phyloP scores from a whole-genome alignment of 108 stramenopile species.

The Mediolabrus comicus region DNA sequence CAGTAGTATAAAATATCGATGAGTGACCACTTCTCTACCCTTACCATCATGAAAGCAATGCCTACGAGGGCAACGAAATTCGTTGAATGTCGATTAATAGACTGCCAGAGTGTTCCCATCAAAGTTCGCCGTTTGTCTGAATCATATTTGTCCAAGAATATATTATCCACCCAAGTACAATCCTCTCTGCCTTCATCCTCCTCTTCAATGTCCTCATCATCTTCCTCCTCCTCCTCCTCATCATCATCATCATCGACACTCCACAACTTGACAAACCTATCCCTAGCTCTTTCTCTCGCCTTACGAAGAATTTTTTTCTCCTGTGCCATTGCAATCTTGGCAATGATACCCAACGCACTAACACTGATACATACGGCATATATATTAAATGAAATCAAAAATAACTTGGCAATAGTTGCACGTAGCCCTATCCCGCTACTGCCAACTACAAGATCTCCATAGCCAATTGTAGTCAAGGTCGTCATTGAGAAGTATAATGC shows the following conservation, averaged over 20 bases:
- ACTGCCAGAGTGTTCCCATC: not conserved
- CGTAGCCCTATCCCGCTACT: not conserved
- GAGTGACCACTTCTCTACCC: conserved; percentile 32
- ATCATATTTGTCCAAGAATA: not conserved
- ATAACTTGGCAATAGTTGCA: conserved; percentile 4
- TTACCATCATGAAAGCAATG: conserved; percentile 44
- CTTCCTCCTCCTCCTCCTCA: not conserved
- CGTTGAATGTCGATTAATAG: not conserved
- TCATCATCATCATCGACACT: not conserved
- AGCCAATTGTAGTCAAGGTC: conserved; percentile 72
- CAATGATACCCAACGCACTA: conserved; percentile 13
- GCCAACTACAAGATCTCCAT: conserved; percentile 44
- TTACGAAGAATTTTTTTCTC: not conserved
- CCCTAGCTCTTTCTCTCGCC: conserved; percentile 12
- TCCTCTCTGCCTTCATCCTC: not conserved
- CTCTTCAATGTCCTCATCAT: conserved; percentile 1
- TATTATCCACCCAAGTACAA: not conserved
- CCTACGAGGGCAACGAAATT: conserved; percentile 2
- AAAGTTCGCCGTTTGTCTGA: not conserved
- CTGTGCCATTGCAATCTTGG: conserved; percentile 11
- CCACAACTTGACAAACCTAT: conserved; percentile 1
- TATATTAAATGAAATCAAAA: conserved; percentile 10
- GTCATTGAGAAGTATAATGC: conserved; percentile 60
- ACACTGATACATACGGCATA: conserved; percentile 24
- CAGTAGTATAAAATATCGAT: conserved; percentile 54